Base-by-base conservation (phyloP, 225 moss, liverwort and hornwort genomes). In the Climacium dendroides region DNA sequence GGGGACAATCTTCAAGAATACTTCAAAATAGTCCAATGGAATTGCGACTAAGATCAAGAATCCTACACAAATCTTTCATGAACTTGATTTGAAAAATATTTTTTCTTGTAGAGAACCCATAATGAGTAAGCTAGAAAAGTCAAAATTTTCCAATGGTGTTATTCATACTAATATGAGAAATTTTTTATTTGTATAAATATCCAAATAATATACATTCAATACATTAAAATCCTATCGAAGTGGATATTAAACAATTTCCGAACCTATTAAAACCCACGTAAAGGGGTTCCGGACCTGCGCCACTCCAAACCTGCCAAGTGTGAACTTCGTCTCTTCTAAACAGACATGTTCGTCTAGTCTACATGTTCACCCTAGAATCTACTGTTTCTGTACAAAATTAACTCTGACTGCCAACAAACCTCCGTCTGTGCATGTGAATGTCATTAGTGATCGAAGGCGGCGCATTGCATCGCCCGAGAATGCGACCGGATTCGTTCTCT, bases 341-440 rank as follows among this genome's bases (percentile, higher is more conserved):
- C 30, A 30, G 37, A 52, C 75, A 81, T 54, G 59, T 61, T 32
- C 3, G 7, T 32, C 2, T 0, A 0, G 1, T 22, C 0, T 0
- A 80, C 61, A 80, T 80, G 61, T 30, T 52, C 52, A 2, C 5
- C 34, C 6, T 4, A 62, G 23, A 72, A 64, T 88, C 82, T 85
- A 82, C 72, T 26, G 78, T 20, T 26, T 23, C 28, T 10, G 4
- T 57, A 34, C 77, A 57, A 64, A 82, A 63, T 63, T 78, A 63
- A 23, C 11, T 26, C 3, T 32, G 17, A 34, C 9, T 41, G 15
- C 13, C 79, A 11, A 15, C 25, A 22, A 43, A 35, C 41, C 11
- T 58, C 58, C 30, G 8, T 29, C 15, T 53, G 15, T 55, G 82
- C 75, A 32, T 45, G 22, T 64, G 32, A 19, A 35, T 54, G 82